Percentiles rank a stretch among this genome's conserved stretches.
Evolutionary conservation across 352 stramenopile species (phyloP).

Genomic region (Pythium aphanidermatum): DNA sequence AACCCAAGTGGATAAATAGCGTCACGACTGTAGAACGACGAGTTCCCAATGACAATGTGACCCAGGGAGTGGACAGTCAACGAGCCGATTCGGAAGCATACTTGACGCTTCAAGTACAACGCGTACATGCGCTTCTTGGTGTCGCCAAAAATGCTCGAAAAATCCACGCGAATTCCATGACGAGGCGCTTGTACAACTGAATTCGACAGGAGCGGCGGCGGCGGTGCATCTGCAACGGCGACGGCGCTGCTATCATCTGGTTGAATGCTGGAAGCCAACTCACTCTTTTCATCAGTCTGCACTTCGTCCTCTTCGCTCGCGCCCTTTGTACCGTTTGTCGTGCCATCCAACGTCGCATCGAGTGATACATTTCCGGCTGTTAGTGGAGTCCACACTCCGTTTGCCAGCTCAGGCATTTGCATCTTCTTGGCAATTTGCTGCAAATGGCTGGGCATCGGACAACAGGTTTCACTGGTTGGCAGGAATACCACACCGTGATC

Average conservation of each 20-base stretch:
- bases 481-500: slow-evolving; percentile 69
- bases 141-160: slow-evolving; percentile 25
- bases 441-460: slow-evolving; percentile 42
- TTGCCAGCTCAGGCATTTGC: slow-evolving; percentile 3
- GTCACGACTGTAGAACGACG: slow-evolving; percentile 82
- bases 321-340: too few species aligned
- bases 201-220: slow-evolving; percentile 2
- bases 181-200: slow-evolving; percentile 15
- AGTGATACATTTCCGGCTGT: too few species aligned
- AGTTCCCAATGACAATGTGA: slow-evolving; percentile 67
- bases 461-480: slow-evolving; percentile 64
- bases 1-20: slow-evolving; percentile 88
- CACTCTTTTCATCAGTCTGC: too few species aligned
- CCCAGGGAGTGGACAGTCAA: slow-evolving; percentile 80
- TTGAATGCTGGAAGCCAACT: too few species aligned
- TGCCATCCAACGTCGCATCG: too few species aligned
- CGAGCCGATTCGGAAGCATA: slow-evolving; percentile 67
- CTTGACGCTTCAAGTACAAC: slow-evolving; percentile 35
- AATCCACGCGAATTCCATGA: slow-evolving; percentile 17
- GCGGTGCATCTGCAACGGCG: neutral
- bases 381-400: too few species aligned
- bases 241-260: slow-evolving; percentile 1
- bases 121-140: slow-evolving; percentile 60
- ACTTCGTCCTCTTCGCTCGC: too few species aligned
- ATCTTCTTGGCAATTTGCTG: slow-evolving; percentile 39